These are phyloP conservation scores for Arthroderma sp. DNA, from an alignment of 2,329 filamentous ascomycete genomes.

Conservation along the genomic window DNA sequence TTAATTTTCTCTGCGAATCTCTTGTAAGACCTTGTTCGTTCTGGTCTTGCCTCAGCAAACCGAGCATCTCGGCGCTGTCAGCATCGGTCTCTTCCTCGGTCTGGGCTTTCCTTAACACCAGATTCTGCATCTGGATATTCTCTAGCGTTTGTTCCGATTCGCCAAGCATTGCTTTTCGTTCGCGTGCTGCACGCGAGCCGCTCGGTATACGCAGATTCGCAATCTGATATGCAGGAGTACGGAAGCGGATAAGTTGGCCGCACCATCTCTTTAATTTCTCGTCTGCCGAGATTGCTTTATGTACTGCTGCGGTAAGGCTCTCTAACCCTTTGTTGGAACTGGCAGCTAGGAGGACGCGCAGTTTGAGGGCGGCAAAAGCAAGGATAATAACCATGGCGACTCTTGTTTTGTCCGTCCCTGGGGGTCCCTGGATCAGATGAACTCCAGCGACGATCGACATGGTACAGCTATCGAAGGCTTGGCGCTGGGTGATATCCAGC, in stretches of 20 bases:
- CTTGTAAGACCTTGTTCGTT: neutral
- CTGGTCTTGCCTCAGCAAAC: neutral
- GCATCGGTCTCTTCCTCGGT: neutral
- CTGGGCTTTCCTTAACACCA: neutral
- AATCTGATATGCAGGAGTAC: neutral
- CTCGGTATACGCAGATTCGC: neutral
- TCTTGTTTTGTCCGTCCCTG: constrained; percentile 7
- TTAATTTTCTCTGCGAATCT: neutral
- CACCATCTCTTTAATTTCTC: neutral
- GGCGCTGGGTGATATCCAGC: neutral
- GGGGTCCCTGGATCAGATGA: constrained; percentile 4
- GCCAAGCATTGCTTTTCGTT: neutral
- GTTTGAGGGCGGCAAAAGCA: constrained; percentile 1
- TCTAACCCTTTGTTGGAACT: constrained; percentile 7
- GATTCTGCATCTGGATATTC: neutral
- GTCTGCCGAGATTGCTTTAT: neutral
- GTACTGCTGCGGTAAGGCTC: constrained; percentile 3
- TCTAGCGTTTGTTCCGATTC: neutral
- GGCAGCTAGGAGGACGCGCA: constrained; percentile 3
- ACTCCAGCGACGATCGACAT: neutral
- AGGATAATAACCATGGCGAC: constrained; percentile 6
- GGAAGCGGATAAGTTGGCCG: neutral
- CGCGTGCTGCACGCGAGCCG: neutral
- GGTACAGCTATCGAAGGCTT: constrained; percentile 3
- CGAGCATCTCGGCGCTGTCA: neutral